Base-by-base conservation (phyloP, 2,329 filamentous ascomycete genomes). In the Epichloe elymi region DNA sequence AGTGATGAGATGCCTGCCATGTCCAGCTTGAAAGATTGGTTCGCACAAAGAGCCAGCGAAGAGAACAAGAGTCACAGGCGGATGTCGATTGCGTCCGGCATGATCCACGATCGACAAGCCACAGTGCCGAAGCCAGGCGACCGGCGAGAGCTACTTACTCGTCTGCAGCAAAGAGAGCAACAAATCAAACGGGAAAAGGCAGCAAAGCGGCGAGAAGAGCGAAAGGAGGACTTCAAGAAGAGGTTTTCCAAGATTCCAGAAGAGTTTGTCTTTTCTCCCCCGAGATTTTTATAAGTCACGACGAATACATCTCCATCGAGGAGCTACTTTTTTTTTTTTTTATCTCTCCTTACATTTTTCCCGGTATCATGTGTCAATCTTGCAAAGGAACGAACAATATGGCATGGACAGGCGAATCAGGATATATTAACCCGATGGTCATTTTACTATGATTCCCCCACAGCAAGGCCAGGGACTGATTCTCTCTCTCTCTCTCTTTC, bases 1-100 rank as follows among this genome's bases (percentile, higher is more conserved):
- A 63, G 65, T n/a, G 62, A 63, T 14, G 59, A 58, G 2, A 53
- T 54, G 1, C 40, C 35, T 41, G 57, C 41, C 49, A 42, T 51
- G 37, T 23, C 51, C 52, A 52, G 33, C 6, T 33, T 56, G 20
- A 53, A 48, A 23, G 54, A 54, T 14, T 56, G 54, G 56, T 55
- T 55, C 17, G 46, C 50, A n/a, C 37, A 46, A 10, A 51, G 36
- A 45, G 37, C 46, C 5, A 46, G 38, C 6, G 50, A 56, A 12
- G 38, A 51, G 8, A 26, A 5, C 36, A 54, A 54, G 23, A 11
- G 38, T 19, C 52, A 49, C 4, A 47, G 38, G 36, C 41, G 39
- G 12, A 42, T 40, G 12, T 46, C 49, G 6, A 49, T 40, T 26
- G 36, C 20, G 38, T 43, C n/a, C 48, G 58, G 23, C 50, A 49